phyloP scores from a whole-genome alignment of 2,329 filamentous ascomycete species.

The Epichloe sibirici region DNA sequence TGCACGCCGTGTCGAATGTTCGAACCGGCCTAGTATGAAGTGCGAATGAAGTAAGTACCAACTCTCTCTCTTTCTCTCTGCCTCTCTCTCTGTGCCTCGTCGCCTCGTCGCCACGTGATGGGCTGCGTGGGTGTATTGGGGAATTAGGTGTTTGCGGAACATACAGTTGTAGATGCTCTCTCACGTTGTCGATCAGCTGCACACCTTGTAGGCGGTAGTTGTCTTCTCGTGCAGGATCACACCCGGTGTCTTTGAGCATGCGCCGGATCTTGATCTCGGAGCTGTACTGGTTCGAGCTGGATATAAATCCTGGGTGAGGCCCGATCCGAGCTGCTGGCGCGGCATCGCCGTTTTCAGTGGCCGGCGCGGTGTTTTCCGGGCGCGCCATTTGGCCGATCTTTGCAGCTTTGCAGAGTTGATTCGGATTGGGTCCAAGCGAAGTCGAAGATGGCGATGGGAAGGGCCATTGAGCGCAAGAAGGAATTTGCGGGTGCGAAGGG shows the following conservation, averaged over 20 bases:
- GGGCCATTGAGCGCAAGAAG: too few species aligned
- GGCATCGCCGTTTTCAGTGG: conserved; percentile 8
- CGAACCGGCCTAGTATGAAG: conserved; percentile 55
- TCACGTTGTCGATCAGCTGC: conserved; percentile 75
- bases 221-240: conserved; percentile 70
- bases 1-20: conserved; percentile 82
- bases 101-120: too few species aligned
- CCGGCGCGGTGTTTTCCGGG: background rate
- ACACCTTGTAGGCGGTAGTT: conserved; percentile 73
- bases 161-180: conserved; percentile 67
- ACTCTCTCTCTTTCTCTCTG: background rate
- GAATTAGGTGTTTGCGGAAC: conserved; percentile 14
- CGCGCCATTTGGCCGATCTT: conserved; percentile 4
- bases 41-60: background rate
- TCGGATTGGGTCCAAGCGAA: too few species aligned
- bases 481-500: too few species aligned
- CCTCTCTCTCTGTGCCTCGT: background rate
- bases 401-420: too few species aligned
- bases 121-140: too few species aligned
- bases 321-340: conserved; percentile 14
- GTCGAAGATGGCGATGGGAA: background rate
- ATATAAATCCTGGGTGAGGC: conserved; percentile 36
- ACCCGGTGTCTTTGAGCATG: conserved; percentile 55
- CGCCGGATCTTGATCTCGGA: conserved; percentile 70
- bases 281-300: conserved; percentile 55